Conservation (phyloP, 1,284 basidiomycete genomes). For the Somion occarium region DNA sequence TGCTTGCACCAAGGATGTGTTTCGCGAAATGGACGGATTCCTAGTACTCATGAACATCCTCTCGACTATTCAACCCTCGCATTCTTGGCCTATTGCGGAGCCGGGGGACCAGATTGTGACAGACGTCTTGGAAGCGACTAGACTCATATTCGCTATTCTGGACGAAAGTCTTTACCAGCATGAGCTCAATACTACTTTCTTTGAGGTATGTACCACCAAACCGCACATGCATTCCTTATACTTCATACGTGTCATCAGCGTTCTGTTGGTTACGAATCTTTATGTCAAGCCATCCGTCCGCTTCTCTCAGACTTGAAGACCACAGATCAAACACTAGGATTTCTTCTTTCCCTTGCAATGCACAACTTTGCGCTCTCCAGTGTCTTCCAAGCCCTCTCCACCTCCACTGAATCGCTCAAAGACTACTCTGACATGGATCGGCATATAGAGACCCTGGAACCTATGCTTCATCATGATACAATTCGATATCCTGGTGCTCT, state of each 20-base stretch:
- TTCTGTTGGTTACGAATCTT: slow-evolving; percentile 59
- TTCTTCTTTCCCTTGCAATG: slow-evolving; percentile 57
- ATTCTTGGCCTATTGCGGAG: slow-evolving; percentile 31
- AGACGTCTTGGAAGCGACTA: slow-evolving; percentile 48
- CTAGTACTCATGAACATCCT: slow-evolving; percentile 66
- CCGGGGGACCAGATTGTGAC: slow-evolving; percentile 38
- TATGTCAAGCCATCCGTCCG: slow-evolving; percentile 49
- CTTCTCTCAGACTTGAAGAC: slow-evolving; percentile 45
- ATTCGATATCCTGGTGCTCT: slow-evolving; percentile 56
- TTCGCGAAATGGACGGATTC: slow-evolving; percentile 77
- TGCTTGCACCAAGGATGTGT: slow-evolving; percentile 62
- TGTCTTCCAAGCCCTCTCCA: slow-evolving; percentile 42
- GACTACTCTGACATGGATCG: slow-evolving; percentile 26
- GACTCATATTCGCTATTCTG: slow-evolving; percentile 55
- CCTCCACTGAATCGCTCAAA: slow-evolving; percentile 6
- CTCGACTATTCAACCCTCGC: slow-evolving; percentile 44
- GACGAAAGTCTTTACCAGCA: slow-evolving; percentile 60
- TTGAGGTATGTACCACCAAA: slow-evolving; percentile 56
- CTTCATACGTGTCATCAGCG: slow-evolving; percentile 39
- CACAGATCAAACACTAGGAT: slow-evolving; percentile 51
- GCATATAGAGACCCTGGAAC: slow-evolving; percentile 38
- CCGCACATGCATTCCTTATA: too few relatives aligned
- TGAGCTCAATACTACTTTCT: slow-evolving; percentile 54
- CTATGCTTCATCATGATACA: slow-evolving; percentile 30
- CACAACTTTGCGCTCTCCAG: slow-evolving; percentile 55